Percentiles rank a stretch among this genome's conserved stretches.
phyloP scores from a whole-genome alignment of 2,329 filamentous ascomycete genomes.

The Alternaria angustiovoidea region DNA sequence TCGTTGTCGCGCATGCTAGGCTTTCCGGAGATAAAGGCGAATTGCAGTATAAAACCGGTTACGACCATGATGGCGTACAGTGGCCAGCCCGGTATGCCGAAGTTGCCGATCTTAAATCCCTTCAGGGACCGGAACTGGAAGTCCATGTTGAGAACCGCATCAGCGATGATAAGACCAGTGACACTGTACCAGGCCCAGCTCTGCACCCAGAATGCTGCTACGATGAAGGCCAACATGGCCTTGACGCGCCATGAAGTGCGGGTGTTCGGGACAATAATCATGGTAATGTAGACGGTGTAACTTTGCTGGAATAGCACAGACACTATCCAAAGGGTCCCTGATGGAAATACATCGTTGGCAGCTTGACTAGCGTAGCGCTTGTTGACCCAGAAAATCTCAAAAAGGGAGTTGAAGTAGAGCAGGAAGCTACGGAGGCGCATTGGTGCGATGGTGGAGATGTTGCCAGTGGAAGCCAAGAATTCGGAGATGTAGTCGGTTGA shows the following conservation, averaged over 20 bases:
- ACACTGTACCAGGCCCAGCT: slow-evolving; percentile 59
- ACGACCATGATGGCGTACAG: slow-evolving; percentile 42
- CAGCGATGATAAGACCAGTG: slow-evolving; percentile 59
- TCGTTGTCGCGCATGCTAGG: slow-evolving; percentile 50
- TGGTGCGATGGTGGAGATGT: slow-evolving; percentile 48
- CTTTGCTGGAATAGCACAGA: slow-evolving; percentile 57
- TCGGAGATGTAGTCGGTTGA: slow-evolving; percentile 47
- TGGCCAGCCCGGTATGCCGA: slow-evolving; percentile 39
- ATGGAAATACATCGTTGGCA: slow-evolving; percentile 55
- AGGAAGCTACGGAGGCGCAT: slow-evolving; percentile 50
- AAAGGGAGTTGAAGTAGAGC: slow-evolving; percentile 57
- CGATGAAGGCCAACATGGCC: slow-evolving; percentile 51
- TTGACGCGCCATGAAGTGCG: slow-evolving; percentile 53
- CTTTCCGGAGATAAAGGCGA: slow-evolving; percentile 54
- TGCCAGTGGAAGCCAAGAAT: slow-evolving; percentile 50
- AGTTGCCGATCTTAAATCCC: slow-evolving; percentile 25
- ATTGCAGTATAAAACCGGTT: slow-evolving; percentile 53
- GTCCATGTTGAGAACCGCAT: slow-evolving; percentile 54
- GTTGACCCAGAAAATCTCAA: slow-evolving; percentile 58
- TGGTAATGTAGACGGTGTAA: slow-evolving; percentile 59
- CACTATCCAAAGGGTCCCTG: slow-evolving; percentile 57
- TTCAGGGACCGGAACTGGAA: slow-evolving; percentile 38
- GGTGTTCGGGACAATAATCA: slow-evolving; percentile 58
- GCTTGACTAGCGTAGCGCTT: slow-evolving; percentile 51
- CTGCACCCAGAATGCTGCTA: slow-evolving; percentile 58